These are phyloP conservation scores for Lotus japonicus DNA, from an alignment of 306 rosid genomes.

Conservation along the genomic window DNA sequence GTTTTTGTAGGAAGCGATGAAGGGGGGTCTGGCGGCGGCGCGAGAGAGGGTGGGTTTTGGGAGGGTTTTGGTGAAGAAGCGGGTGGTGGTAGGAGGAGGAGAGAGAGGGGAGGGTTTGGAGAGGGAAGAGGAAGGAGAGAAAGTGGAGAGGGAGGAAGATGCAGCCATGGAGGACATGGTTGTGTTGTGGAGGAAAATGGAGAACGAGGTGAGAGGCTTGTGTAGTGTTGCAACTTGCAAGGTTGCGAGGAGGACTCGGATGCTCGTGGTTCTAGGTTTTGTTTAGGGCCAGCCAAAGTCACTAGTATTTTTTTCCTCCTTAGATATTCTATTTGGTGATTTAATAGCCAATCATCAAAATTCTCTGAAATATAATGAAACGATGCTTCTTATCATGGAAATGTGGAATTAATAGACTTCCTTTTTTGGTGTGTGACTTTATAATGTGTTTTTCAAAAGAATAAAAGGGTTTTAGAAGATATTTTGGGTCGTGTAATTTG, in stretches of 20 bases:
- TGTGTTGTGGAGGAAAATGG: not conserved
- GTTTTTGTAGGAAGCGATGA: conserved; percentile 23
- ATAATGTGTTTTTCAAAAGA: no score
- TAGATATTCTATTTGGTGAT: not conserved
- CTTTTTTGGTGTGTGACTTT: no score
- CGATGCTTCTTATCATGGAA: not conserved
- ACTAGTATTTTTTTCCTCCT: not conserved
- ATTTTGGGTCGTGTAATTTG: no score
- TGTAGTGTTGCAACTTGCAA: no score
- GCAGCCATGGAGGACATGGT: conserved; percentile 23
- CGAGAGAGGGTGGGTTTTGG: conserved; percentile 16
- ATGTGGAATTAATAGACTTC: not conserved
- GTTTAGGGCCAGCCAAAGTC: not conserved
- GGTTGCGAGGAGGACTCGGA: not conserved
- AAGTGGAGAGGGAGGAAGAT: conserved; percentile 14
- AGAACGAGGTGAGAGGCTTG: not conserved
- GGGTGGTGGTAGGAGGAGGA: conserved; percentile 19
- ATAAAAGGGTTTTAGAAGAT: no score
- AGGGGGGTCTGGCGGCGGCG: conserved; percentile 8
- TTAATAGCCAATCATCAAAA: not conserved
- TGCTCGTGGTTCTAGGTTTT: conserved; percentile 19
- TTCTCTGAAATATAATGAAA: not conserved
- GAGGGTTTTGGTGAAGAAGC: conserved; percentile 23
- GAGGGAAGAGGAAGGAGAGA: conserved; percentile 20
- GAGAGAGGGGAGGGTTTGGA: conserved; percentile 25